These are phyloP conservation scores for Salix suchowensis DNA, from an alignment of 345 rosid genomes.

Conservation along the genomic window DNA sequence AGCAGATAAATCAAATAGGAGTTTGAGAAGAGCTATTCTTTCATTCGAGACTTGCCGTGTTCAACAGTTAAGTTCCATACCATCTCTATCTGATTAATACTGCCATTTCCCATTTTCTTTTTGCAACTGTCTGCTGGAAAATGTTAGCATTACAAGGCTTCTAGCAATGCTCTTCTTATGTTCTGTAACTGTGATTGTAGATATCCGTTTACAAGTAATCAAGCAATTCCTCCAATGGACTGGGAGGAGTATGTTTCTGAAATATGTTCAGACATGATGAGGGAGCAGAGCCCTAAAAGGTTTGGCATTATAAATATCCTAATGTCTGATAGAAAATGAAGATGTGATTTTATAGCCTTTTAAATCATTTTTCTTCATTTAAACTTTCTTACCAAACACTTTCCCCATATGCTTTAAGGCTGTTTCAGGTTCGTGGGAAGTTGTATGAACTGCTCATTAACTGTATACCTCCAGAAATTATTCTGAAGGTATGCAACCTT, in stretches of 20 bases:
- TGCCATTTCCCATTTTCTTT: neutral
- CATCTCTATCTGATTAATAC: neutral
- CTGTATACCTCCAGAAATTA: conserved; percentile 85
- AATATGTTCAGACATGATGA: conserved; percentile 82
- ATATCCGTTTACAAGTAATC: conserved; percentile 71
- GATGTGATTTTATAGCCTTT: neutral
- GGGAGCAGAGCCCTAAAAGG: conserved; percentile 96
- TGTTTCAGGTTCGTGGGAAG: conserved; percentile 91
- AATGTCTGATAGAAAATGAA: neutral
- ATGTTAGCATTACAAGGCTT: neutral
- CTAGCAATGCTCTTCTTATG: conserved; percentile 8
- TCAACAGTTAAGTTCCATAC: conserved; percentile 61
- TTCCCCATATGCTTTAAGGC: conserved; percentile 43
- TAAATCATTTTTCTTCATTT: neutral
- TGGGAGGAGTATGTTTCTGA: conserved; percentile 94
- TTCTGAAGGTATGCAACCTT: conserved; percentile 57
- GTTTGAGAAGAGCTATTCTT: conserved; percentile 78
- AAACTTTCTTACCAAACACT: conserved; percentile 7
- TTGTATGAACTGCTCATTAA: conserved; percentile 75
- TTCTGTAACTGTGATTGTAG: conserved; percentile 26
- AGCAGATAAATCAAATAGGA: conserved; percentile 84
- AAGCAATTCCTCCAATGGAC: conserved; percentile 80
- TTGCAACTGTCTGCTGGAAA: neutral
- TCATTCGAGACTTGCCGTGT: conserved; percentile 83
- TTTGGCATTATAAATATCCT: conserved; percentile 9